A percentile compares a stretch with the other conserved stretches of the same genome.
These are phyloP conservation scores for Parasitella parasitica DNA, from an alignment of 371 early-diverging fungal genomes.

Conservation along the genomic window DNA sequence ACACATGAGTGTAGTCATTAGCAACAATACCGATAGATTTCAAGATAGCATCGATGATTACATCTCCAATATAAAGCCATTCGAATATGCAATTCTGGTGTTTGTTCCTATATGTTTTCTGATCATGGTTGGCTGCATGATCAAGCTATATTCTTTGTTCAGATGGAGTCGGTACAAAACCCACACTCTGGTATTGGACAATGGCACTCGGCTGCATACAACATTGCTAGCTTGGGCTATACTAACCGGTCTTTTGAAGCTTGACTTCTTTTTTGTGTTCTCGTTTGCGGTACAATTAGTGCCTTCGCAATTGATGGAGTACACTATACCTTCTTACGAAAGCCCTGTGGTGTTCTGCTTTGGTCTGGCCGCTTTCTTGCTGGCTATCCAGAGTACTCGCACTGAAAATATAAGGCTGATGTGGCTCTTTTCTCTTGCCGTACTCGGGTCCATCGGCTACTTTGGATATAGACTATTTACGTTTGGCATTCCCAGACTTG, in stretches of 20 bases:
- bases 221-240: conserved; percentile 8
- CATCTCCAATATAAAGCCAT: conserved; percentile 8
- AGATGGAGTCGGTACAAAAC: background rate
- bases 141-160: conserved; percentile 4
- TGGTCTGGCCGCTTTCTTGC: conserved; percentile 6
- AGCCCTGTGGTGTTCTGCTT: conserved; percentile 1
- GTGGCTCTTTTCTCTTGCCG: background rate
- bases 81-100: conserved; percentile 8
- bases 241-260: conserved; percentile 16
- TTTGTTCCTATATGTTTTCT: conserved; percentile 2
- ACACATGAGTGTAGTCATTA: background rate
- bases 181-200: background rate
- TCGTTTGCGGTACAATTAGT: conserved; percentile 20
- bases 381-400: conserved; percentile 2
- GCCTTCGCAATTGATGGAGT: conserved; percentile 8
- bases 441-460: conserved; percentile 16
- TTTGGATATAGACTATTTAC: conserved; percentile 23
- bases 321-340: conserved; percentile 14
- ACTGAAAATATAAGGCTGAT: conserved; percentile 2
- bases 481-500: conserved; percentile 11
- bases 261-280: conserved; percentile 26
- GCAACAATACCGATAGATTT: background rate
- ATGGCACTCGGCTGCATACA: background rate
- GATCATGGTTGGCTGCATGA: background rate
- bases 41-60: background rate